A percentile compares a stretch with the other conserved stretches of the same genome.
Evolutionary conservation across 352 stramenopile species (phyloP).

Genomic region (Pythium rhizo-oryzae): DNA sequence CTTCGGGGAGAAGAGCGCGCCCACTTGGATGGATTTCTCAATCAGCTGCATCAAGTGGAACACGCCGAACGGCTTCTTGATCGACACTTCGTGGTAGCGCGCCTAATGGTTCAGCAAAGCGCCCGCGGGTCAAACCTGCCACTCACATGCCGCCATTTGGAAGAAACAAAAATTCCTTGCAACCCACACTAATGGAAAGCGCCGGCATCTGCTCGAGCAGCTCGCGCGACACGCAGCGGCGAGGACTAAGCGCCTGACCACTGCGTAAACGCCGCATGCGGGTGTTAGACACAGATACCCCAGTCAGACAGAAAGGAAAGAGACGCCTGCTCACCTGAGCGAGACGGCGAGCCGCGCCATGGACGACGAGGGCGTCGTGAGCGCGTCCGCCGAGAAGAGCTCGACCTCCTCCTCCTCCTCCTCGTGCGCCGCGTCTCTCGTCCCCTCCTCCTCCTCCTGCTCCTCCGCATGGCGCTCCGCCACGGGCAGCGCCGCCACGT

Average conservation of each 20-base stretch:
- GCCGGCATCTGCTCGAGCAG: constrained; percentile 72
- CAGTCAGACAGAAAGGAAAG: too few species aligned
- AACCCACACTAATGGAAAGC: constrained; percentile 58
- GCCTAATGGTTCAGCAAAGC: too few species aligned
- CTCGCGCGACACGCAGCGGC: constrained; percentile 66
- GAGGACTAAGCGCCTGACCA: constrained; percentile 33
- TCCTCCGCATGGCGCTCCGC: too few species aligned
- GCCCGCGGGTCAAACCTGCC: too few species aligned
- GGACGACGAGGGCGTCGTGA: constrained; percentile 9
- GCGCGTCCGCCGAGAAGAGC: constrained; percentile 19
- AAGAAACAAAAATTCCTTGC: too few species aligned
- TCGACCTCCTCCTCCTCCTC: constrained; percentile 26
- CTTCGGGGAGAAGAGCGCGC: constrained; percentile 69
- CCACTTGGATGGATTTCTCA: constrained; percentile 77
- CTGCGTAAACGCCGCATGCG: too few species aligned
- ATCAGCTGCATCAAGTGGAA: constrained; percentile 85
- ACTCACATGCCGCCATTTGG: too few species aligned
- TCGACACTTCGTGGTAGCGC: constrained; percentile 57
- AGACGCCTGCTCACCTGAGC: not conserved
- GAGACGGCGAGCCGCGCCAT: constrained; percentile 6
- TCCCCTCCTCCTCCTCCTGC: too few species aligned
- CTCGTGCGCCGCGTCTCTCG: not conserved
- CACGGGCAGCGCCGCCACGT: too few species aligned
- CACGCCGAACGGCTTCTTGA: constrained; percentile 61
- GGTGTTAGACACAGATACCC: too few species aligned